Percentiles rank a stretch among this genome's conserved stretches.
Conservation (phyloP, 441 rosid species). For the Eruca vesicaria region DNA sequence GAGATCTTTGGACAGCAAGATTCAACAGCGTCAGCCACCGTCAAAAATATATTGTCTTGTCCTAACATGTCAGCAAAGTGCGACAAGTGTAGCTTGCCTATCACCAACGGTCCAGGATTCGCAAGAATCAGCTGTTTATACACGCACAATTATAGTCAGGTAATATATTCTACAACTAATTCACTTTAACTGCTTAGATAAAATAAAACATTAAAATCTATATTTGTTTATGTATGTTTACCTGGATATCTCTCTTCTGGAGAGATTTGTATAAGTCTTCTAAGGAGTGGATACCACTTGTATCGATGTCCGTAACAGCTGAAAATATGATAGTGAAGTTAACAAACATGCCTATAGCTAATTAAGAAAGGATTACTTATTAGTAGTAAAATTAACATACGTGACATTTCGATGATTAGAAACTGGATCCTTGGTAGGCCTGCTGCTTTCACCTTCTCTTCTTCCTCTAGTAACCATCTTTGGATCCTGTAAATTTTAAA, state of each 20-base stretch:
- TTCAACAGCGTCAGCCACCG: constrained; percentile 86
- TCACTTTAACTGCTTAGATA: neutral
- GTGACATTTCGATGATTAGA: constrained; percentile 83
- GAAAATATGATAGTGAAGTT: constrained; percentile 14
- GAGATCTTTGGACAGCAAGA: constrained; percentile 57
- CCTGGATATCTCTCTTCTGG: constrained; percentile 66
- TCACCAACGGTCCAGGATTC: constrained; percentile 89
- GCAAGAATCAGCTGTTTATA: constrained; percentile 70
- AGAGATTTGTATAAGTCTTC: constrained; percentile 70
- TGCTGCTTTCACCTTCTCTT: constrained; percentile 48
- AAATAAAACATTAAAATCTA: neutral
- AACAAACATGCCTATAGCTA: neutral
- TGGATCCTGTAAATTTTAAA: constrained; percentile 49
- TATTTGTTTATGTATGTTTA: constrained; percentile 18
- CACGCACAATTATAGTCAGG: constrained; percentile 5
- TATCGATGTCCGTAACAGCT: constrained; percentile 94
- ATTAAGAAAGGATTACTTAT: neutral
- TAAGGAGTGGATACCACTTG: constrained; percentile 83
- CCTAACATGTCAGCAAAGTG: constrained; percentile 52
- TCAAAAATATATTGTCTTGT: constrained; percentile 67
- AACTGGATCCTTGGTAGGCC: constrained; percentile 46
- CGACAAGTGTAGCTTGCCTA: constrained; percentile 78
- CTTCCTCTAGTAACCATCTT: constrained; percentile 84
- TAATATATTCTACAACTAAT: neutral
- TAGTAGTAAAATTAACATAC: constrained; percentile 39